Base-by-base conservation (phyloP, 2,329 filamentous ascomycete species). In the Magnaporthiopsis rhizophila region DNA sequence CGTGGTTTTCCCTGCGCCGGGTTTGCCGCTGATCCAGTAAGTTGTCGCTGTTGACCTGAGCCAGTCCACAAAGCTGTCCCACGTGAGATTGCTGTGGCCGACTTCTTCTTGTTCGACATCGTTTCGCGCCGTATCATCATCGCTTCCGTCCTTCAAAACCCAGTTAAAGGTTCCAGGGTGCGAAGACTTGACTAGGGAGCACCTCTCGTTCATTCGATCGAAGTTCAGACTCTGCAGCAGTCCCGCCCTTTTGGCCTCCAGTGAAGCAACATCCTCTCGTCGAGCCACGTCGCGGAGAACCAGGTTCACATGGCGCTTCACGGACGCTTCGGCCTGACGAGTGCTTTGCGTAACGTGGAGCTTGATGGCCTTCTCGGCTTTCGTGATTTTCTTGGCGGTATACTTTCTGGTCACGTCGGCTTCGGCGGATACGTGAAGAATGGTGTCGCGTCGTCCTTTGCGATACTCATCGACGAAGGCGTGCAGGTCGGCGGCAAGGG, bases 21-120 rank as follows among this genome's bases (percentile, higher is more conserved):
- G 69, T 60, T 75, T 75, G 0, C 73, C 74, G 15, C 66, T 69
- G 56, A 76, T 69, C 69, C 72, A 76, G 64, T 73, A 76, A 0
- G 62, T 28, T 24, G 12, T 38, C 2, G 57, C 59, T 15, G 26
- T 45, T 21, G 58, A 61, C 24, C 59, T 58, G 28, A 63, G 58
- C 62, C 62, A 63, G 57, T 63, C 34, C 11, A 28, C 24, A 3
- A 63, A 59, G 28, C 50, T 59, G 57, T 63, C 62, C 62, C 53
- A 63, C 5, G 34, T 53, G 30, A 32, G 21, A 3, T 45, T 3
- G 21, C 30, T 0, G 13, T 13, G 8, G 24, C n/a, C 60, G 1
- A 21, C n/a, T 13, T 24, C 62, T 12, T 62, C 24, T 30, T 38
- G 24, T 13, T 15, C 3, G 18, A n/a, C 28, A 34, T 18, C 9